Evolutionary conservation across 2,329 filamentous ascomycete species (phyloP), one percentile per base, ranked within the genome.

Genomic region (Colletotrichum sp.): DNA sequence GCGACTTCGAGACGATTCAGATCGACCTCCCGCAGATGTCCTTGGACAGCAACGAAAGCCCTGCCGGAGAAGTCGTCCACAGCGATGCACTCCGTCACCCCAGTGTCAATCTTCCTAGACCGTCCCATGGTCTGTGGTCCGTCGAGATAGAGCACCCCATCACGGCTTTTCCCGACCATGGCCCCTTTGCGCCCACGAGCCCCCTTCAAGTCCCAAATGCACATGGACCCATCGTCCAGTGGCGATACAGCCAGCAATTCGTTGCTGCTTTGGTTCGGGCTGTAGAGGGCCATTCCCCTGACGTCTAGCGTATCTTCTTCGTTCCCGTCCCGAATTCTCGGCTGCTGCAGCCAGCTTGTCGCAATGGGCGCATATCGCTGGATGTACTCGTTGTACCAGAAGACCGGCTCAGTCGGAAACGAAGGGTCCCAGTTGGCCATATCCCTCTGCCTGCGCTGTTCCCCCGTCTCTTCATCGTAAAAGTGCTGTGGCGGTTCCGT

Each of bases 321-420:
- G 19, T 84, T 82, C 22, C 86, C 84, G 39, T 88, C 84, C 70
- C 81, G 82, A 52, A 87, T 81, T 12, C 85, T 84, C 11, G 93
- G 92, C 71, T 91, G 89, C 81, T 96, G 90, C 57, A 98, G 88
- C 96, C 96, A 98, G 80, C 90, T 93, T 69, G 95, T 87, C 16
- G 89, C 89, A n/a, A 95, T 89, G 0, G 93, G 92, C 1, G 92
- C 95, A 84, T 96, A 90, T 39, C 96, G 90, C 69, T 96, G 95
- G 77, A 98, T 93, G 81, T 96, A 98, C 84, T 98, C 96, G 71
- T 94, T 91, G 83, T 98, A 98, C 94, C 95, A 98, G 65, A 94
- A 92, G 25, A 96, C 89, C 55, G 88, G 88, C 84, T 98, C 96
- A 6, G 85, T 87, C 0, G 92, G 91, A 78, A 94, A 95, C 0